These are phyloP conservation scores for Viola pubescens DNA, from an alignment of 441 rosid genomes.

Conservation along the genomic window DNA sequence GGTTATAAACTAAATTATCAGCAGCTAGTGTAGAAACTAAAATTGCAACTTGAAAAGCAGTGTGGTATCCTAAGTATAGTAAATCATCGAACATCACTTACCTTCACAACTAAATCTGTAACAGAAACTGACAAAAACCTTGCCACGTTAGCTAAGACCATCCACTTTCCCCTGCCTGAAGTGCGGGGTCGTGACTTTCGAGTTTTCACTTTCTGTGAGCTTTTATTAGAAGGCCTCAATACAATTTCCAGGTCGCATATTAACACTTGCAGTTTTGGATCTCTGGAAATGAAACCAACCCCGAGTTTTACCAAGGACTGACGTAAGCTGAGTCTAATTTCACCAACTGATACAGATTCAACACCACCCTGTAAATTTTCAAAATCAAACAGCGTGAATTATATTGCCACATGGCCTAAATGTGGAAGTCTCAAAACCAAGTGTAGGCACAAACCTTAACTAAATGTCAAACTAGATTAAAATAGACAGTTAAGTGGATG, in stretches of 20 bases:
- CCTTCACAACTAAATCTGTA: conserved; percentile 78
- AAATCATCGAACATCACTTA: conserved; percentile 20
- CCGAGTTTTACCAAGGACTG: conserved; percentile 94
- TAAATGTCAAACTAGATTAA: not conserved
- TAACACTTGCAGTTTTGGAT: conserved; percentile 82
- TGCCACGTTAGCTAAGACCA: conserved; percentile 79
- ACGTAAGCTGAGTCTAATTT: conserved; percentile 78
- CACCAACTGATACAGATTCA: conserved; percentile 86
- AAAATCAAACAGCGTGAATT: conserved; percentile 17
- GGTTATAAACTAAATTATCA: too few species aligned
- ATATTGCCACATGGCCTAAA: conserved; percentile 2
- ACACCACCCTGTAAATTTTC: conserved; percentile 70
- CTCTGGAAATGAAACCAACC: conserved; percentile 77
- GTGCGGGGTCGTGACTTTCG: conserved; percentile 36
- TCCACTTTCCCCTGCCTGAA: conserved; percentile 89
- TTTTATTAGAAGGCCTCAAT: conserved; percentile 60
- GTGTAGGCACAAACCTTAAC: too few species aligned
- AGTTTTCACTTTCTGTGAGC: conserved; percentile 40
- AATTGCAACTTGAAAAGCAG: too few species aligned
- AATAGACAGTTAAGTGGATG: too few species aligned
- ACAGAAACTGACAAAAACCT: conserved; percentile 88
- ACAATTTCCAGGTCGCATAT: conserved; percentile 81
- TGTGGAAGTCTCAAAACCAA: too few species aligned
- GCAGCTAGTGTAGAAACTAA: too few species aligned
- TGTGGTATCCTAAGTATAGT: too few species aligned